A percentile compares a stretch with the other conserved stretches of the same genome.
These are phyloP conservation scores for Rhodotorula sp. DNA, from an alignment of 1,284 basidiomycete genomes.

Conservation along the genomic window DNA sequence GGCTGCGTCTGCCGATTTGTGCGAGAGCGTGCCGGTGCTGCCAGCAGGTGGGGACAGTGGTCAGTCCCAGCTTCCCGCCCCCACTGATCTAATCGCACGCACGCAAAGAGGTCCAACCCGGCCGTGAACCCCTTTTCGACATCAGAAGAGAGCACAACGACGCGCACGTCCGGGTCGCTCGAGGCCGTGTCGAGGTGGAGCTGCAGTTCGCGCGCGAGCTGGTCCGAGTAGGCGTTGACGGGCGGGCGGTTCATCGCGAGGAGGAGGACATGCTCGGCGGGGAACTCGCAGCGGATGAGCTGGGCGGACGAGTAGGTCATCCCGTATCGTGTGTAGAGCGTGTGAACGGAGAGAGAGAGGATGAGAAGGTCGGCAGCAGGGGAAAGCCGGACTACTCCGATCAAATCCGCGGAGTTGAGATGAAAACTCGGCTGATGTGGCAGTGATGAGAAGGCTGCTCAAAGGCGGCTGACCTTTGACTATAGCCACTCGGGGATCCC, in stretches of 20 bases:
- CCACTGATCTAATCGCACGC: slow-evolving; percentile 29
- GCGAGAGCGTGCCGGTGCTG: slow-evolving; percentile 20
- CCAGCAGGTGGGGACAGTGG: neutral
- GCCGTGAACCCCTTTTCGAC: slow-evolving; percentile 73
- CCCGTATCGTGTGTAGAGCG: neutral
- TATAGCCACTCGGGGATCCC: too few species aligned
- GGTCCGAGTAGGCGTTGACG: slow-evolving; percentile 69
- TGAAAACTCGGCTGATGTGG: too few species aligned
- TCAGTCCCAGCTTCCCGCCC: neutral
- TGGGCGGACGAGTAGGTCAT: slow-evolving; percentile 8
- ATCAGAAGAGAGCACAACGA: slow-evolving; percentile 67
- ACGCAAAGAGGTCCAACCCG: slow-evolving; percentile 68
- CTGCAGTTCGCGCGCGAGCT: slow-evolving; percentile 66
- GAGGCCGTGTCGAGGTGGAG: slow-evolving; percentile 58
- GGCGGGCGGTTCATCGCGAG: slow-evolving; percentile 51
- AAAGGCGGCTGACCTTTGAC: neutral
- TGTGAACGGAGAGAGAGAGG: too few species aligned
- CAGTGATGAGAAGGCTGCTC: neutral
- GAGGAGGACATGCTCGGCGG: slow-evolving; percentile 35
- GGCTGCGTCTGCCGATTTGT: slow-evolving; percentile 35
- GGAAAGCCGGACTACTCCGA: too few species aligned
- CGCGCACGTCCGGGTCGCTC: slow-evolving; percentile 61
- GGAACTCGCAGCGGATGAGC: slow-evolving; percentile 25
- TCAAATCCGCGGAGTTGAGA: too few species aligned
- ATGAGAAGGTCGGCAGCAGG: neutral